These are phyloP conservation scores for Eucalyptus dawsonii DNA, from an alignment of 345 rosid species.

Conservation along the genomic window DNA sequence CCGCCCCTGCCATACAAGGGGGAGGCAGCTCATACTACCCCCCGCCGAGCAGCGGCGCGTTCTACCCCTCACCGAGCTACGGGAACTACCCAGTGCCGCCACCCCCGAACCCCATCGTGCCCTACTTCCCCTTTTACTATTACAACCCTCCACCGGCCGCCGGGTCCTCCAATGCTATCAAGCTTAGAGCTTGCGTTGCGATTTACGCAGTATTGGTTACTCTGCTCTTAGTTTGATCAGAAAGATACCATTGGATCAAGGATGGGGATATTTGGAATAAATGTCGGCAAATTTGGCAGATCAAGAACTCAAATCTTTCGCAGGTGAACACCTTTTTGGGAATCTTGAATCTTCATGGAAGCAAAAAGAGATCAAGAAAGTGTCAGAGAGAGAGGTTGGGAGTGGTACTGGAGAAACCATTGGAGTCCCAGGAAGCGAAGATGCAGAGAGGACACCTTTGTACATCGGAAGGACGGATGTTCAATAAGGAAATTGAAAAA, in stretches of 20 bases:
- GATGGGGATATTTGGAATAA: background rate
- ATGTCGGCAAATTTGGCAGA: background rate
- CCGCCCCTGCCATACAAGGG: conserved; percentile 1
- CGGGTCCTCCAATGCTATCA: background rate
- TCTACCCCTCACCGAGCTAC: conserved; percentile 6
- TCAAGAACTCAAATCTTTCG: background rate
- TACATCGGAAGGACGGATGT: background rate
- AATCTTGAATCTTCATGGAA: background rate
- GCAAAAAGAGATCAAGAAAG: background rate
- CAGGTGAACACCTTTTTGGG: background rate
- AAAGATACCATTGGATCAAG: background rate
- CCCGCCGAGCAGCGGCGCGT: conserved; percentile 2
- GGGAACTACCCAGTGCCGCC: conserved; percentile 17
- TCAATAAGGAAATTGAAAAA: background rate
- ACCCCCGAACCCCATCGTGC: conserved; percentile 43
- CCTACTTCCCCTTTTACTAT: conserved; percentile 37
- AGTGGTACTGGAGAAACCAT: background rate
- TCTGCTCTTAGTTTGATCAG: background rate
- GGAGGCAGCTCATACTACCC: background rate
- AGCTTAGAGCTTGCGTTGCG: background rate
- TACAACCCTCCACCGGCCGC: conserved; percentile 17
- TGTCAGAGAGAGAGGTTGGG: background rate
- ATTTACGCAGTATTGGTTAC: background rate
- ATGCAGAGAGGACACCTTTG: background rate
- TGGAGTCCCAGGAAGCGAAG: background rate